These are phyloP conservation scores for Henckelia pumila DNA, from an alignment of 257 asterid species.

Conservation along the genomic window DNA sequence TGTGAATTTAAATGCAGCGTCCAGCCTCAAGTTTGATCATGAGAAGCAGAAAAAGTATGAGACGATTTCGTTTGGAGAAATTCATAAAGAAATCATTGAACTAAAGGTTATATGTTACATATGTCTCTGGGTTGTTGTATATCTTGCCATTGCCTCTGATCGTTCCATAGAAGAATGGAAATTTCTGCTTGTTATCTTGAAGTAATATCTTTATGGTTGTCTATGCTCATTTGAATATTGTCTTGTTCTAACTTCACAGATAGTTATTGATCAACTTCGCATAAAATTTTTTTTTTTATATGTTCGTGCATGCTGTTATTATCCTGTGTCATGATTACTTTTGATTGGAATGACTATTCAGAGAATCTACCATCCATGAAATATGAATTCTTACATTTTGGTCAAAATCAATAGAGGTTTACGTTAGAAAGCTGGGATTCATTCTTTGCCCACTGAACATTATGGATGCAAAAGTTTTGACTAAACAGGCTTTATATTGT, in stretches of 20 bases:
- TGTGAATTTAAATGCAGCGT: slow-evolving; percentile 52
- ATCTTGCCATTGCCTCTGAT: slow-evolving; percentile 12
- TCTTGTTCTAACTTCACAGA: slow-evolving; percentile 4
- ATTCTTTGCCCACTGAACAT: slow-evolving; percentile 8
- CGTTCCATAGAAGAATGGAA: slow-evolving; percentile 6
- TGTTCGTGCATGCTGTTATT: not conserved
- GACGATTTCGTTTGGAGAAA: slow-evolving; percentile 67
- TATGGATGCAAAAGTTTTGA: not conserved
- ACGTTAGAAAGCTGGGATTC: not conserved
- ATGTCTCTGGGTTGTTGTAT: slow-evolving; percentile 19
- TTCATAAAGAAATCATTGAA: slow-evolving; percentile 49
- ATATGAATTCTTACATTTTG: slow-evolving; percentile 6
- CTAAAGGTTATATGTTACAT: slow-evolving; percentile 65
- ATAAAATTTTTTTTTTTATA: not conserved
- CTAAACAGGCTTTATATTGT: not conserved
- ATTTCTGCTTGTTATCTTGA: slow-evolving; percentile 10
- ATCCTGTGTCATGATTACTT: slow-evolving; percentile 8
- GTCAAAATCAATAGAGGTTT: not conserved
- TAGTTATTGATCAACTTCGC: slow-evolving; percentile 4
- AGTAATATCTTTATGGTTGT: slow-evolving; percentile 15
- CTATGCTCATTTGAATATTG: not conserved
- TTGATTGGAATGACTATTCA: not conserved
- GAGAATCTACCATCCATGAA: not conserved
- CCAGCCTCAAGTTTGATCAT: slow-evolving; percentile 58
- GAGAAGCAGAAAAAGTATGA: slow-evolving; percentile 70